Conservation (phyloP, 495 filamentous ascomycete genomes). For the Schizothecium vesticola region DNA sequence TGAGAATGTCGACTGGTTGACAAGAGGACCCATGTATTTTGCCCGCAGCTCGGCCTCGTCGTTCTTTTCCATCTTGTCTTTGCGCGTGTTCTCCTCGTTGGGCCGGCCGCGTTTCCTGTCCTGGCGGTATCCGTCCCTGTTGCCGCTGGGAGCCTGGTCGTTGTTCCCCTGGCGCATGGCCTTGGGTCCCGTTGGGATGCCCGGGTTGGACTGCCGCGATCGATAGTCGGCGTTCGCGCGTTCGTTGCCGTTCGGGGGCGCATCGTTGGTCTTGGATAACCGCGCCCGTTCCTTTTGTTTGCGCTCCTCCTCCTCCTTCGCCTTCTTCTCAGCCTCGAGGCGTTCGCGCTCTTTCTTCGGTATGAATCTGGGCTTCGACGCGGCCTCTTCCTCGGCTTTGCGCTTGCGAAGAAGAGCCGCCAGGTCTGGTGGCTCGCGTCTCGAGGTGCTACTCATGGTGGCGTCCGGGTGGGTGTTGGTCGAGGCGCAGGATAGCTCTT, state of each 20-base stretch:
- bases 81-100: constrained; percentile 48
- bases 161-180: constrained; percentile 61
- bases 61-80: constrained; percentile 57
- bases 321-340: constrained; percentile 75
- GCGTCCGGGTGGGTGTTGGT: neutral
- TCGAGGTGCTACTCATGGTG: constrained; percentile 3
- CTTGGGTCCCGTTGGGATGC: constrained; percentile 72
- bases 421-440: constrained; percentile 41
- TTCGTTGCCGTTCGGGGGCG: constrained; percentile 12
- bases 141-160: constrained; percentile 50
- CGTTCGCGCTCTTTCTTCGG: constrained; percentile 85
- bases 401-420: constrained; percentile 45
- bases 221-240: constrained; percentile 19
- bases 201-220: constrained; percentile 21
- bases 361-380: constrained; percentile 81
- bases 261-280: constrained; percentile 16
- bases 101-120: constrained; percentile 25
- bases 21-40: constrained; percentile 88
- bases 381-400: constrained; percentile 40
- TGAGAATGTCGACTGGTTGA: constrained; percentile 82
- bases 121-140: constrained; percentile 16
- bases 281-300: constrained; percentile 49
- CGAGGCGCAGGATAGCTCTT: neutral
- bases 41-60: constrained; percentile 74
- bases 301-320: constrained; percentile 74